A percentile compares a stretch with the other conserved stretches of the same genome.
Conservation (phyloP, 1,139 yeast genomes). For the Suhomyces chickasaworum region DNA sequence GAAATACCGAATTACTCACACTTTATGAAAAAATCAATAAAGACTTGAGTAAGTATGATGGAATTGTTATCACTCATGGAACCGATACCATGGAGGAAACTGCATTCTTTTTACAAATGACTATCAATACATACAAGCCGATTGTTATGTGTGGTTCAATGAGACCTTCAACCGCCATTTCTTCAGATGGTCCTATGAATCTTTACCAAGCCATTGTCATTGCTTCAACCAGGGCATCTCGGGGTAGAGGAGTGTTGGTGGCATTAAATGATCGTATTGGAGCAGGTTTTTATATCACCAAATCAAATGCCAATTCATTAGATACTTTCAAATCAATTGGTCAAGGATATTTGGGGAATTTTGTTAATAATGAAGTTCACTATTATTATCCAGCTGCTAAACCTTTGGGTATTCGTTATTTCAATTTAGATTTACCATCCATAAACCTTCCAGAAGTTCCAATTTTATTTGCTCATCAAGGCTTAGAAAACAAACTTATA, state of each 20-base stretch:
- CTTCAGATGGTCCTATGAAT: constrained; percentile 75
- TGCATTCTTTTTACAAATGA: constrained; percentile 64
- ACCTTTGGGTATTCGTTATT: constrained; percentile 54
- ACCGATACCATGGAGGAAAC: constrained; percentile 76
- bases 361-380: constrained; percentile 65
- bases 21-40: constrained; percentile 45
- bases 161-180: constrained; percentile 71
- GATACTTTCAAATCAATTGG: constrained; percentile 70
- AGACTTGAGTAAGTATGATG: constrained; percentile 50
- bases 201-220: constrained; percentile 69
- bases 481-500: constrained; percentile 52
- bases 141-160: constrained; percentile 71
- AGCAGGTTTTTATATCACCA: constrained; percentile 69
- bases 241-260: constrained; percentile 62
- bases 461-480: constrained; percentile 62
- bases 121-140: constrained; percentile 58
- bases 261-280: constrained; percentile 69
- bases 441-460: constrained; percentile 47
- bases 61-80: constrained; percentile 70
- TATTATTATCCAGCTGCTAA: constrained; percentile 65
- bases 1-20: constrained; percentile 39
- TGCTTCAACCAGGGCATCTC: constrained; percentile 53
- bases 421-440: constrained; percentile 31
- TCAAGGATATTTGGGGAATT: constrained; percentile 70
- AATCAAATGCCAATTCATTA: constrained; percentile 66